Percentiles rank a stretch among this genome's conserved stretches.
Conservation (phyloP, 208 protist genomes). For the Acanthamoeba lenticulata region DNA sequence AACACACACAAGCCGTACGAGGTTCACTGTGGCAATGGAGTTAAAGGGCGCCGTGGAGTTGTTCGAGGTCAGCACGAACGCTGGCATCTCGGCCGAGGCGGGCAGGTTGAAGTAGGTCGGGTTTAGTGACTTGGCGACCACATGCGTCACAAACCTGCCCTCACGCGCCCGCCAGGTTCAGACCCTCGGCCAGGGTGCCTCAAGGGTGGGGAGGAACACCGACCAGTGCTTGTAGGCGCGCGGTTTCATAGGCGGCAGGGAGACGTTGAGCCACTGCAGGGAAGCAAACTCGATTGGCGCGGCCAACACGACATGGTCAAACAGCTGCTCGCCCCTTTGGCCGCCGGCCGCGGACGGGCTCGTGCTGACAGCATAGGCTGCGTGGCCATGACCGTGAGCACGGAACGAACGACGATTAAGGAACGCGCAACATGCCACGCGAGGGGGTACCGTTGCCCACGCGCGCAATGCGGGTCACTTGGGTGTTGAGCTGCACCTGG, state of each 20-base stretch:
- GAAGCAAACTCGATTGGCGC: constrained; percentile 39
- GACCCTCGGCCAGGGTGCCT: no score
- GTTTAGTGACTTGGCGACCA: constrained; percentile 3
- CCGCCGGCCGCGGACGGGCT: neutral
- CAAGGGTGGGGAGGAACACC: neutral
- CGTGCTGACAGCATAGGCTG: neutral
- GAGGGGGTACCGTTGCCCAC: neutral
- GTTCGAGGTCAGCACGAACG: constrained; percentile 6
- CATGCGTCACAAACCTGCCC: constrained; percentile 43
- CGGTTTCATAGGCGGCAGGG: neutral
- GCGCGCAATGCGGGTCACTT: neutral
- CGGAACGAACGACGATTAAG: neutral
- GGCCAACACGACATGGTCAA: constrained; percentile 6
- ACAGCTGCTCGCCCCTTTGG: neutral
- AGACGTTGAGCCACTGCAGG: neutral
- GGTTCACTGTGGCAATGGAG: neutral
- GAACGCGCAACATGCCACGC: neutral
- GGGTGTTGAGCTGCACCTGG: neutral
- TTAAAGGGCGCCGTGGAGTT: constrained; percentile 49
- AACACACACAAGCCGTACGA: no score
- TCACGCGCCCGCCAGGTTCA: no score
- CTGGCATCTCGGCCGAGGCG: neutral
- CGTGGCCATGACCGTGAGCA: no score
- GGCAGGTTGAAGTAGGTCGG: constrained; percentile 24
- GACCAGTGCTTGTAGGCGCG: constrained; percentile 27